Conservation (phyloP, 2,329 filamentous ascomycete genomes). For the Westerdykella aurantiaca region DNA sequence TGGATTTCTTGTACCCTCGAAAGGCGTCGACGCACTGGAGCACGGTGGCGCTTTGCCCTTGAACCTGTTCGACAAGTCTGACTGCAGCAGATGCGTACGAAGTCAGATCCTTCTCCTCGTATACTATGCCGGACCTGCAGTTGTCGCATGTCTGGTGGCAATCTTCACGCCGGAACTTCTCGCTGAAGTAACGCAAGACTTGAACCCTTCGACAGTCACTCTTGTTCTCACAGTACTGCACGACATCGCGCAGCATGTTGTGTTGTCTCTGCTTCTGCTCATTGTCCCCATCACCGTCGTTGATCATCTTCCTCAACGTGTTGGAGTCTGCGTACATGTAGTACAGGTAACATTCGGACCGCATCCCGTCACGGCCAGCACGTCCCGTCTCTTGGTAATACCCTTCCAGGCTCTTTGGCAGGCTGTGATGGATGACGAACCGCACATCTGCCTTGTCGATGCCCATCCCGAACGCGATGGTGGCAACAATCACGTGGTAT, state of each 20-base stretch:
- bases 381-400: conserved; percentile 98
- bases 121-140: conserved; percentile 66
- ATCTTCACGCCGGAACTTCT: conserved; percentile 65
- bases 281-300: conserved; percentile 66
- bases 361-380: conserved; percentile 82
- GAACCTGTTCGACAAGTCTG: conserved; percentile 56
- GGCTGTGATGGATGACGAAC: conserved; percentile 87
- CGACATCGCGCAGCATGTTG: conserved; percentile 77
- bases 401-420: conserved; percentile 93
- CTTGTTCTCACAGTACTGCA: conserved; percentile 84
- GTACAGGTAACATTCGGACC: conserved; percentile 84
- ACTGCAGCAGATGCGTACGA: conserved; percentile 67
- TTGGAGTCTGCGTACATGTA: conserved; percentile 75
- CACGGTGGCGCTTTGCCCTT: conserved; percentile 54
- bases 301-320: conserved; percentile 72
- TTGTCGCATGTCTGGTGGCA: conserved; percentile 83
- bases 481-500: conserved; percentile 88
- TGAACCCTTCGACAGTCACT: conserved; percentile 82
- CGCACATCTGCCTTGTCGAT: conserved; percentile 97
- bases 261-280: conserved; percentile 80
- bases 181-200: conserved; percentile 90
- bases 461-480: conserved; percentile 99
- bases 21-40: conserved; percentile 81
- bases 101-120: conserved; percentile 72
- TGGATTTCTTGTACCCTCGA: conserved; percentile 61